Base-by-base conservation (phyloP, 2,329 filamentous ascomycete species). In the Xylaria sp. region DNA sequence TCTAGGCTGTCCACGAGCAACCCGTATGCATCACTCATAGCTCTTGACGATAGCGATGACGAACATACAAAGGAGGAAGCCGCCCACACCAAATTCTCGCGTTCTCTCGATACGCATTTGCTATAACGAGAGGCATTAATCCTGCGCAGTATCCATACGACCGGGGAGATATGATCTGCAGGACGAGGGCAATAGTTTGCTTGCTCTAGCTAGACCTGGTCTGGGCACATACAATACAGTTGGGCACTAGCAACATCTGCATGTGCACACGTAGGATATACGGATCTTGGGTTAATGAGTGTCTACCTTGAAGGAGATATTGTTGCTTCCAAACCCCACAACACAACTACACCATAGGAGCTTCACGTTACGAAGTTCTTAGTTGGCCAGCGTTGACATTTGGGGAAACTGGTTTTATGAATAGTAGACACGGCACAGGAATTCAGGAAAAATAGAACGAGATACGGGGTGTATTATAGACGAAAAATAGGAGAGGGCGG, bases 21-120 rank as follows among this genome's bases (percentile, higher is more conserved):
- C 66, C 75, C 76, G 1, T 79, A 76, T 34, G 72, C 77, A 8
- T 75, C 76, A 1, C 73, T 78, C 15, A 74, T 72, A 20, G 56
- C 66, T 6, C 58, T 77, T 9, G 75, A 76, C 8, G 65, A 66
- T 37, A 37, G 20, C n/a, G 51, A 37, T n/a, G 54, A 66, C 20
- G 39, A 63, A 15, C 55, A 57, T 13, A 13, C 34, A 9, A 56
- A 28, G 15, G 62, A 69, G 23, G 34, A 13, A 13, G 4, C 15
- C 8, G 34, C 41, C 10, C 65, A 68, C 13, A 18, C 37, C 1
- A 28, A 62, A 7, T 5, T 57, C 31, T 25, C 51, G 2, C 64
- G 65, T 3, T 39, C 18, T 9, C 58, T 54, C 8, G 56, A 54
- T 10, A 50, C 44, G 1, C 67, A 25, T 41, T 37, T 60, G 23